A percentile compares a stretch with the other conserved stretches of the same genome.
These are phyloP conservation scores for Berkeleyomyces basicola DNA, from an alignment of 2,329 filamentous ascomycete species.

Conservation along the genomic window DNA sequence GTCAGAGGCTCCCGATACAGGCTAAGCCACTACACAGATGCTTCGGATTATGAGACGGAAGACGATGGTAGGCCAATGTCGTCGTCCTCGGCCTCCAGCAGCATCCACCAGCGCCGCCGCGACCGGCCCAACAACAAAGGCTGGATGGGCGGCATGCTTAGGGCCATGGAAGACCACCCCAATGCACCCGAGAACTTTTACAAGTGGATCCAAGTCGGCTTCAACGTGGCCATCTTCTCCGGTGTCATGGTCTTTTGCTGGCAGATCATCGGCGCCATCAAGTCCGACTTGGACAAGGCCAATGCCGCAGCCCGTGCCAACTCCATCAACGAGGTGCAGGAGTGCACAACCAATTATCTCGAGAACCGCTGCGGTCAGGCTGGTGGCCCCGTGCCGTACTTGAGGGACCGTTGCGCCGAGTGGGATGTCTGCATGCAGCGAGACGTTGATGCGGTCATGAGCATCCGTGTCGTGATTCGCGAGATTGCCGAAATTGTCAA, in stretches of 20 bases:
- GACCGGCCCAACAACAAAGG: constrained; percentile 3
- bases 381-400: constrained; percentile 43
- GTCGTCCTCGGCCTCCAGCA: constrained; percentile 4
- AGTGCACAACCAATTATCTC: constrained; percentile 56
- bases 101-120: constrained; percentile 16
- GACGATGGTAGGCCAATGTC: constrained; percentile 18
- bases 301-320: constrained; percentile 50
- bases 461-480: constrained; percentile 65
- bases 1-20: constrained; percentile 33
- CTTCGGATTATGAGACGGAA: constrained; percentile 35
- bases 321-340: constrained; percentile 54
- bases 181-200: constrained; percentile 42
- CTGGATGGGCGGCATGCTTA: constrained; percentile 30
- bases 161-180: constrained; percentile 38
- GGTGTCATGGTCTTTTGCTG: constrained; percentile 49
- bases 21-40: constrained; percentile 21
- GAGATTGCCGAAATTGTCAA: constrained; percentile 90
- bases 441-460: constrained; percentile 61
- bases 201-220: constrained; percentile 40
- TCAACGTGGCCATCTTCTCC: constrained; percentile 46
- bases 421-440: constrained; percentile 83
- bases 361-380: constrained; percentile 56
- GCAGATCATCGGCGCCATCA: constrained; percentile 51
- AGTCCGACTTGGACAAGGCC: constrained; percentile 57
- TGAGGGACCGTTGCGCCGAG: constrained; percentile 55